phyloP scores from a whole-genome alignment of 208 protist species.

The Vickermania ingenoplastis region DNA sequence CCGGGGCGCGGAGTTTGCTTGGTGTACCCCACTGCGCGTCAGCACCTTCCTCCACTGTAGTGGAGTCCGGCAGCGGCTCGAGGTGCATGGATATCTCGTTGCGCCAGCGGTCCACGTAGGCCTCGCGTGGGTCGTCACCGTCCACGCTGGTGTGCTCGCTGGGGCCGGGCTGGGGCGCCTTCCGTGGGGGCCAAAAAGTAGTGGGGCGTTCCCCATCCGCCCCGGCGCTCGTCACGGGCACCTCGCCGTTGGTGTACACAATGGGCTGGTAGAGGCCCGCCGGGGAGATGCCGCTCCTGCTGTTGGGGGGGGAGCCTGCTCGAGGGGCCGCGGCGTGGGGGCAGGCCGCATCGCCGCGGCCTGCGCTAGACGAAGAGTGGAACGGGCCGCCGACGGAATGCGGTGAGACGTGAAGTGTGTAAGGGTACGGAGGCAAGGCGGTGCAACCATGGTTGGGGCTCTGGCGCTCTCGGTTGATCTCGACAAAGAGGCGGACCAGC shows the following conservation, averaged over 20 bases:
- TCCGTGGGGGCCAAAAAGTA: not conserved
- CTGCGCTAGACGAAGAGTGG: no score
- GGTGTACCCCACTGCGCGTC: not conserved
- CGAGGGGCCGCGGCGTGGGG: no score
- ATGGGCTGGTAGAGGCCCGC: not conserved
- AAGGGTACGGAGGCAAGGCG: not conserved
- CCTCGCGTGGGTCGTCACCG: not conserved
- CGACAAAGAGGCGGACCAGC: constrained; percentile 68
- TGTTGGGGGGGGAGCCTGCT: not conserved
- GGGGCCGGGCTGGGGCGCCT: not conserved
- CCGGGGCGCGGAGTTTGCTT: not conserved
- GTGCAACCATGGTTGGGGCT: not conserved
- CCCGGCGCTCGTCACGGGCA: not conserved
- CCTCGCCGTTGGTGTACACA: not conserved
- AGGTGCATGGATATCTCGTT: not conserved
- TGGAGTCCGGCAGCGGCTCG: not conserved
- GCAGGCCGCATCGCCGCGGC: no score
- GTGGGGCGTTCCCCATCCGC: not conserved
- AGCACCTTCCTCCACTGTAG: not conserved
- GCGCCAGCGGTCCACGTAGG: not conserved
- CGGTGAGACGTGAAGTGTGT: not conserved
- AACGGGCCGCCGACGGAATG: not conserved
- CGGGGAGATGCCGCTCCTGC: not conserved
- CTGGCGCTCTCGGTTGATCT: constrained; percentile 38
- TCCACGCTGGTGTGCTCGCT: not conserved